Conservation (phyloP, 2,329 filamentous ascomycete species). For the Elsinoe australis region DNA sequence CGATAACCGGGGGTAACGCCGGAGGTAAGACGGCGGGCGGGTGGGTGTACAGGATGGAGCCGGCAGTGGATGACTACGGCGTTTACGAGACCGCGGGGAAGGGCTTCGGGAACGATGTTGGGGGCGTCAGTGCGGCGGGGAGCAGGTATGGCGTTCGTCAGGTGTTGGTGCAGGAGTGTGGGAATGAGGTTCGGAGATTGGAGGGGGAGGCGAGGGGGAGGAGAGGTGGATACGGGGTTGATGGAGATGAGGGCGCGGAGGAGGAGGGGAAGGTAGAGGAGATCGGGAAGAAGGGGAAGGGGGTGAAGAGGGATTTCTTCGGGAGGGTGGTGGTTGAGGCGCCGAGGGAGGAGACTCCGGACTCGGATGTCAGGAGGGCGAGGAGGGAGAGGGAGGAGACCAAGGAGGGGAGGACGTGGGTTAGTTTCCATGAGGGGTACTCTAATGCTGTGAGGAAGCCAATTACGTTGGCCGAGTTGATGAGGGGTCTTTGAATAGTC, state of each 20-base stretch:
- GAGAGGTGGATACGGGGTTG: constrained; percentile 40
- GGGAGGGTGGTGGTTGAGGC: constrained; percentile 58
- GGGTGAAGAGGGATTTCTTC: constrained; percentile 74
- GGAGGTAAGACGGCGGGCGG: constrained; percentile 32
- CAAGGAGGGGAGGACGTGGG: constrained; percentile 63
- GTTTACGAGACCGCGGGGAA: constrained; percentile 62
- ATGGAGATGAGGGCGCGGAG: constrained; percentile 22
- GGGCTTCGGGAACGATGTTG: constrained; percentile 41
- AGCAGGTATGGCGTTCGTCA: constrained; percentile 90
- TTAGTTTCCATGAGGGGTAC: constrained; percentile 81
- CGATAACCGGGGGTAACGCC: no score
- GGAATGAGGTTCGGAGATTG: constrained; percentile 60
- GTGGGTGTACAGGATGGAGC: constrained; percentile 92
- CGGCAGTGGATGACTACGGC: constrained; percentile 71
- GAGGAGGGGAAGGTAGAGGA: constrained; percentile 16
- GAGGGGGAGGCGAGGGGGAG: constrained; percentile 60
- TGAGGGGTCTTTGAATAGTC: constrained; percentile 52
- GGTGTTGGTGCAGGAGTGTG: constrained; percentile 84
- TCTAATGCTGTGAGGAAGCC: constrained; percentile 90
- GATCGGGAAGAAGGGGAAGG: constrained; percentile 28
- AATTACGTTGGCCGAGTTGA: constrained; percentile 69
- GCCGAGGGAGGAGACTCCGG: constrained; percentile 35
- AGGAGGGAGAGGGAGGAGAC: constrained; percentile 29
- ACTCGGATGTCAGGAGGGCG: constrained; percentile 29
- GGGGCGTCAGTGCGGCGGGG: constrained; percentile 48